Conservation (phyloP, 306 rosid species). For the Sindora glabra region DNA sequence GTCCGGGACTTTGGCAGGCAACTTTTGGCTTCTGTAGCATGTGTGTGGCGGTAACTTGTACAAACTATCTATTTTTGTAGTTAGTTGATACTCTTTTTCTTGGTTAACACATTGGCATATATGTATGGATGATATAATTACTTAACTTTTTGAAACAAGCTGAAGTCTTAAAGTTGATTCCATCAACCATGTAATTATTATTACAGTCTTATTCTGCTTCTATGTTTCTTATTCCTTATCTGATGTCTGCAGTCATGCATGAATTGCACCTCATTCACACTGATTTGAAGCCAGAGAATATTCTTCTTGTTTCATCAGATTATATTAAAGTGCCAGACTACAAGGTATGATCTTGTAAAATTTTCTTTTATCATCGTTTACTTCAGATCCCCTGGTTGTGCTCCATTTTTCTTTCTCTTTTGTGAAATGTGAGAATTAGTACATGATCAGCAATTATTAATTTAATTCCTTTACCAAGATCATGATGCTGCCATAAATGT, state of each 20-base stretch:
- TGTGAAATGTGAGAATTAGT: too few relatives aligned
- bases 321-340: constrained; percentile 44
- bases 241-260: constrained; percentile 45
- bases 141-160: too few relatives aligned
- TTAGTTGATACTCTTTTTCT: background rate
- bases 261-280: constrained; percentile 50
- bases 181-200: too few relatives aligned
- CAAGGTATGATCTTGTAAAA: background rate
- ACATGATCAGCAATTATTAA: too few relatives aligned
- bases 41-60: constrained; percentile 53
- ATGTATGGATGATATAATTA: too few relatives aligned
- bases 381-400: too few relatives aligned
- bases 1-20: constrained; percentile 71
- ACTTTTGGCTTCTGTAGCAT: constrained; percentile 74
- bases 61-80: background rate
- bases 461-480: too few relatives aligned
- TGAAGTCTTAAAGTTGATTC: too few relatives aligned
- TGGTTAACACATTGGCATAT: background rate
- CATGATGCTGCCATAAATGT: too few relatives aligned
- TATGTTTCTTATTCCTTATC: background rate
- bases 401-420: too few relatives aligned
- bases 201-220: too few relatives aligned
- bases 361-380: too few relatives aligned
- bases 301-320: constrained; percentile 39
- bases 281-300: constrained; percentile 56